Conservation (phyloP, 129 eudicot species). For the Flaveria ramosissima region DNA sequence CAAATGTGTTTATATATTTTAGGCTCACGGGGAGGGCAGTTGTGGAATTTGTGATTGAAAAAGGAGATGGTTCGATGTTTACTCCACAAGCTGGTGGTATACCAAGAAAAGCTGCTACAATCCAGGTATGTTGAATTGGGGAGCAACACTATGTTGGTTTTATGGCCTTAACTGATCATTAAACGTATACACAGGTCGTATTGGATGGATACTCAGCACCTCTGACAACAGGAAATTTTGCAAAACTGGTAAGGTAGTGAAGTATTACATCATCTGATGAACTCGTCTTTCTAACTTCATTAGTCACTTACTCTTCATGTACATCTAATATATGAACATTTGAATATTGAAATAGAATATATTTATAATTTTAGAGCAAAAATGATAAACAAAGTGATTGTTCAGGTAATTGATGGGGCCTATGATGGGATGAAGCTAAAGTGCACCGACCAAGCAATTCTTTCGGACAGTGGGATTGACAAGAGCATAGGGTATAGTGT, state of each 20-base stretch:
- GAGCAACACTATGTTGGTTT: background rate
- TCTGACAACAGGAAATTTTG: conserved; percentile 90
- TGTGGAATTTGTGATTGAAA: conserved; percentile 82
- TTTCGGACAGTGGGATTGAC: conserved; percentile 61
- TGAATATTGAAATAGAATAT: background rate
- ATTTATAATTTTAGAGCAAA: background rate
- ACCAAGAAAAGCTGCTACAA: conserved; percentile 63
- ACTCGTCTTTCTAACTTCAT: background rate
- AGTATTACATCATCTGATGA: conserved; percentile 36
- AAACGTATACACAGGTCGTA: conserved; percentile 62
- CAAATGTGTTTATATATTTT: background rate
- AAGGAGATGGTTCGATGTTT: conserved; percentile 87
- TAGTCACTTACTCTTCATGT: conserved; percentile 7
- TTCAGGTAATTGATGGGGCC: conserved; percentile 88
- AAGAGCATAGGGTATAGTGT: conserved; percentile 65
- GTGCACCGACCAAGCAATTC: conserved; percentile 83
- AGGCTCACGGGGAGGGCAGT: conserved; percentile 94
- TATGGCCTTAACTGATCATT: conserved; percentile 23
- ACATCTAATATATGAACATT: background rate
- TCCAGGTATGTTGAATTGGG: conserved; percentile 50
- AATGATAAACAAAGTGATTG: background rate
- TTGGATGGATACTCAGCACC: conserved; percentile 99
- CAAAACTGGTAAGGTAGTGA: conserved; percentile 98
- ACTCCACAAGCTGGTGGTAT: conserved; percentile 86
- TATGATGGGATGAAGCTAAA: conserved; percentile 83